These are phyloP conservation scores for Sistotremastrum suecicum DNA, from an alignment of 768 basidiomycete genomes.

Conservation along the genomic window DNA sequence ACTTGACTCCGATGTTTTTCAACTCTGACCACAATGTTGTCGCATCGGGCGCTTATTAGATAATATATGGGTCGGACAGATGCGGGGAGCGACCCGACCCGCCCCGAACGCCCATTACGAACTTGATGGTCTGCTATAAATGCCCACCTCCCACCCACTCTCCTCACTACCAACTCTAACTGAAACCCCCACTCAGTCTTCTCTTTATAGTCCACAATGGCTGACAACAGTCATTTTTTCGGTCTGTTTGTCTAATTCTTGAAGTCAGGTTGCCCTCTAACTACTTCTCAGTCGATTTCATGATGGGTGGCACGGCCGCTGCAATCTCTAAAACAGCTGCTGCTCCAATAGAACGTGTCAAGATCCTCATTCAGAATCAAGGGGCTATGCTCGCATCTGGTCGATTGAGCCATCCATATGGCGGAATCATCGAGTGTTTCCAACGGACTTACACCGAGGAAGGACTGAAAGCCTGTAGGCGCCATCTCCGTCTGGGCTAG, in stretches of 20 bases:
- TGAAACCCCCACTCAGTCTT: no score
- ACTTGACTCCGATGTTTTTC: no score
- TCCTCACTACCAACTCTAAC: no score
- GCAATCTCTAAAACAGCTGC: slow-evolving; percentile 98
- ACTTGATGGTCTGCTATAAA: not conserved
- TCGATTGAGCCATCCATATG: slow-evolving; percentile 91
- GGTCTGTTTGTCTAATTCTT: no score
- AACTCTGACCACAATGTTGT: no score
- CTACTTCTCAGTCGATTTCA: slow-evolving; percentile 57
- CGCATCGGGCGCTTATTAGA: no score
- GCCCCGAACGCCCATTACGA: not conserved
- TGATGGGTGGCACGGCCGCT: slow-evolving; percentile 94
- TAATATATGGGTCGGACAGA: not conserved
- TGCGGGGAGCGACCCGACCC: not conserved
- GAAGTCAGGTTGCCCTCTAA: not conserved
- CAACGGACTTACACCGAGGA: slow-evolving; percentile 85
- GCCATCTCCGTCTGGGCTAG: no score
- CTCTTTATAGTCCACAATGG: no score
- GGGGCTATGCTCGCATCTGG: slow-evolving; percentile 99
- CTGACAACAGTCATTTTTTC: no score
- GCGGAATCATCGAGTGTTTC: slow-evolving; percentile 91
- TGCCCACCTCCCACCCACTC: no score
- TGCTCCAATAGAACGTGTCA: slow-evolving; percentile 99
- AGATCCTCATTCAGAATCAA: slow-evolving; percentile 97
- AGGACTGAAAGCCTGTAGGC: slow-evolving; percentile 35